Evolutionary conservation across 495 filamentous ascomycete genomes (phyloP), one percentile per base, ranked within the genome.

Genomic region (Penicillium maclennaniae): DNA sequence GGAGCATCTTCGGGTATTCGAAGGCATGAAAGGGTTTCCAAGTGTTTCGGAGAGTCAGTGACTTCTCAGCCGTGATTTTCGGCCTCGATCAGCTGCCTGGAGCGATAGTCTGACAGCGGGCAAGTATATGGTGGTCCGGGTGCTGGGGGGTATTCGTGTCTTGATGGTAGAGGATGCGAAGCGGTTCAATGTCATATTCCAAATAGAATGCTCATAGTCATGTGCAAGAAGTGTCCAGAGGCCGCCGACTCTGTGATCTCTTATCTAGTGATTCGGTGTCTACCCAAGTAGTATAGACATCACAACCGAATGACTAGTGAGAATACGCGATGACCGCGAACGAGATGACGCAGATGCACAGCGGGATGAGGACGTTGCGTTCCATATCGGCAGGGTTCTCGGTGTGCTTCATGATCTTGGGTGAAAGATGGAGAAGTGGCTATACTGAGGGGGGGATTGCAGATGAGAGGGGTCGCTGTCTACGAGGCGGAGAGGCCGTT

Each of bases 311-410:
- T 26, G 28, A 51, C 56, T 62, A 72, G 59, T 70, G 69, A 58
- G 63, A 47, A 47, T 71, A 74, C 55, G 67, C 67, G 60, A 74
- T 67, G 45, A 74, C 71, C 9, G 71, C 71, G 51, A 74, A 74
- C 36, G 71, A 74, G 54, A 74, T 62, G 38, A 74, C 59, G 58
- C 71, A 74, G 62, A 74, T 69, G 53, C 71, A 72, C 20, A 74
- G 64, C 15, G 71, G 71, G 36, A 74, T 72, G 46, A 70, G 73
- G 53, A 71, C 67, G 43, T 60, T 69, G 52, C 61, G 66, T 45
- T 74, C 71, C 64, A 72, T 72, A 20, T 72, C 68, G 49, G 49
- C 53, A 12, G 55, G 38, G 17, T 37, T 54, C 39, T 55, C 28
- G n/a, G 60, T 53, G 51, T 41, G 59, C 42, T 62, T 65, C 62